Evolutionary conservation across 2,329 filamentous ascomycete species (phyloP), one percentile per base, ranked within the genome.

Genomic region (Trichoderma citrinoviride): DNA sequence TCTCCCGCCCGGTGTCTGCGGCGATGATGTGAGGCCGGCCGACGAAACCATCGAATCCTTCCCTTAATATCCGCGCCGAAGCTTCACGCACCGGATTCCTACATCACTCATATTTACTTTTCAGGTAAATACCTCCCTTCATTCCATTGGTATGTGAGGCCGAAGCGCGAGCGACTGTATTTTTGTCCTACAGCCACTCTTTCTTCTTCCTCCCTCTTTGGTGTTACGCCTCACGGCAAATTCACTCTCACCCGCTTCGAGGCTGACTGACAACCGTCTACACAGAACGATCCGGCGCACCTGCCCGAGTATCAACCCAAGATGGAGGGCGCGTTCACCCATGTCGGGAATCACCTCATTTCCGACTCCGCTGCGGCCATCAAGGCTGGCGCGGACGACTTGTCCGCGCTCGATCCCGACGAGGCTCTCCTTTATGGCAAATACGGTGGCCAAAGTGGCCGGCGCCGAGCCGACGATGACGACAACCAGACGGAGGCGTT

Each of bases 291-390:
- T 52, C 58, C 19, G 63, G 54, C 61, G 60, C 65, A 55, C 54
- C 23, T 52, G 47, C 33, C 61, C 56, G 23, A 57, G 47, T 65
- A 62, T 19, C 55, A 61, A 68, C 68, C 64, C 73, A 81, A 71
- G 71, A 94, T 95, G 91, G 91, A 95, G 82, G 90, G 90, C 76
- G 90, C 92, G 71, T 96, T 96, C 76, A 94, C 90, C 68, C 90
- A 95, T 79, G 87, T 94, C 73, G 91, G 90, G 73, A 96, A 95
- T 80, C 90, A 93, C 79, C 82, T 93, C 71, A 88, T 95, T 74
- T 93, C 90, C 73, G 90, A 93, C 79, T 92, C 90, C 60, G 90
- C 89, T 62, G 88, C 90, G 66, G 91, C 90, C 68, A 97, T 97
- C 78, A 96, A 96, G 73, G 93, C 93, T 69, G 90, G 87, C 72